A percentile compares a stretch with the other conserved stretches of the same genome.
These are phyloP conservation scores for Ophiocordyceps camponoti-rufipedis DNA, from an alignment of 2,329 filamentous ascomycete genomes.

Conservation along the genomic window DNA sequence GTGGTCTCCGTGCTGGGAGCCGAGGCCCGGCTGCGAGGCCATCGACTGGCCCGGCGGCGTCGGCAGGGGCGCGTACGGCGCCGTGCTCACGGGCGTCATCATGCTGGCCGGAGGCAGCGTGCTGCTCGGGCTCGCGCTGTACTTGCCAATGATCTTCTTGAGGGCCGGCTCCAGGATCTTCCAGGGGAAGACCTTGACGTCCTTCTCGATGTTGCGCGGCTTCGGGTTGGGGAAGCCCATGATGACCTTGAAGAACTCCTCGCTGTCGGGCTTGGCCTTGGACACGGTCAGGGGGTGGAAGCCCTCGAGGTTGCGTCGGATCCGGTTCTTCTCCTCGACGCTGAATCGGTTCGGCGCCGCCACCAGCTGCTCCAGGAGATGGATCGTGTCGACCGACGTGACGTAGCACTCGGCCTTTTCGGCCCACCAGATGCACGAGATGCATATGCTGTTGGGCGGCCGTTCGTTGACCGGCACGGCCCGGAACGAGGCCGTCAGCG, in stretches of 20 bases:
- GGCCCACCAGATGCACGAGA: conserved; percentile 95
- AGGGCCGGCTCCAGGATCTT: conserved; percentile 71
- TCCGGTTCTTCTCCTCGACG: conserved; percentile 96
- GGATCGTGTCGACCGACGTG: conserved; percentile 93
- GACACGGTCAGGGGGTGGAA: conserved; percentile 87
- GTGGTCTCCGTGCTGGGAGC: conserved; percentile 13
- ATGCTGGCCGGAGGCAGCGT: conserved; percentile 19
- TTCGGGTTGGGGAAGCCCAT: conserved; percentile 95
- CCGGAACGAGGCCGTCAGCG: conserved; percentile 64
- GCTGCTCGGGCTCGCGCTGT: conserved; percentile 35
- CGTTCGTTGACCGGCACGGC: conserved; percentile 64
- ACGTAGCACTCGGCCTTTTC: conserved; percentile 84
- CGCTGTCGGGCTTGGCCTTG: conserved; percentile 79
- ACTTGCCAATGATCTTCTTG: conserved; percentile 98
- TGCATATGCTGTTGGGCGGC: conserved; percentile 70
- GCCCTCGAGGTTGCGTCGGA: conserved; percentile 85
- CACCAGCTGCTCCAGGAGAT: conserved; percentile 80
- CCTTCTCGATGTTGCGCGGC: conserved; percentile 95
- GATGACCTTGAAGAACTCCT: conserved; percentile 97
- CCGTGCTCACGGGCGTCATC: conserved; percentile 18
- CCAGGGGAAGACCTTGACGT: conserved; percentile 98
- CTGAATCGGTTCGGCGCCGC: conserved; percentile 60
- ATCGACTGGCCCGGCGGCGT: conserved; percentile 24
- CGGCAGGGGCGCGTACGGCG: conserved; percentile 24
- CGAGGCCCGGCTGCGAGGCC: conserved; percentile 11